These are phyloP conservation scores for Sugiyamaella boreocaroliniensis DNA, from an alignment of 805 yeast species.

Conservation along the genomic window DNA sequence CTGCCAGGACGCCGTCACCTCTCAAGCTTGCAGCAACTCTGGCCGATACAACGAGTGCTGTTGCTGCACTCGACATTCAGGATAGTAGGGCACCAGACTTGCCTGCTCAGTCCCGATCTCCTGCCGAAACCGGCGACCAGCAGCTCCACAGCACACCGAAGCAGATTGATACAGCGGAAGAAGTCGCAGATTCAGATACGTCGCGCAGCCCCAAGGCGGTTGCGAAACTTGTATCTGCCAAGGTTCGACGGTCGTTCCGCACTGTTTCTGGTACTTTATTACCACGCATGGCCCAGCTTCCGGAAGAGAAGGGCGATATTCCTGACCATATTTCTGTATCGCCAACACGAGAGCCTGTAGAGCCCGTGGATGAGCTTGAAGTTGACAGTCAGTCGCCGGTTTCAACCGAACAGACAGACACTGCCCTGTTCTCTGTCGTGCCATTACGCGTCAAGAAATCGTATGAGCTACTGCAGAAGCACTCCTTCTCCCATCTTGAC, in stretches of 20 bases:
- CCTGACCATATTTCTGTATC: background rate
- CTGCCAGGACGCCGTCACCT: conserved; percentile 1
- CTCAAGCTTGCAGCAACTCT: background rate
- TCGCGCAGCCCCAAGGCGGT: background rate
- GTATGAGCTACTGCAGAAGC: background rate
- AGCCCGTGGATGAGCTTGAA: background rate
- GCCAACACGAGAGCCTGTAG: background rate
- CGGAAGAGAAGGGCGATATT: background rate
- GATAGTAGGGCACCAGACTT: background rate
- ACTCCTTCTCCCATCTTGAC: background rate
- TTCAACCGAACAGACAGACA: background rate
- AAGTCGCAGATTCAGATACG: background rate
- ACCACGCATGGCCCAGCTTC: background rate
- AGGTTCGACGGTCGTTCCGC: background rate
- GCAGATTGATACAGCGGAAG: background rate
- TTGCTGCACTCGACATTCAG: background rate
- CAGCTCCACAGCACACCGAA: background rate
- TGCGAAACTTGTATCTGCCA: background rate
- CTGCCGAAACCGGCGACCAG: background rate
- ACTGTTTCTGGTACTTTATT: background rate
- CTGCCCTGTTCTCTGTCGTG: background rate
- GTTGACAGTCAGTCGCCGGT: background rate
- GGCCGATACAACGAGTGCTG: background rate
- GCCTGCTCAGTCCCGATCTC: no score
- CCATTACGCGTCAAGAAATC: background rate